Base-by-base conservation (phyloP, 2,329 filamentous ascomycete genomes). In the Cryphonectria parasitica region DNA sequence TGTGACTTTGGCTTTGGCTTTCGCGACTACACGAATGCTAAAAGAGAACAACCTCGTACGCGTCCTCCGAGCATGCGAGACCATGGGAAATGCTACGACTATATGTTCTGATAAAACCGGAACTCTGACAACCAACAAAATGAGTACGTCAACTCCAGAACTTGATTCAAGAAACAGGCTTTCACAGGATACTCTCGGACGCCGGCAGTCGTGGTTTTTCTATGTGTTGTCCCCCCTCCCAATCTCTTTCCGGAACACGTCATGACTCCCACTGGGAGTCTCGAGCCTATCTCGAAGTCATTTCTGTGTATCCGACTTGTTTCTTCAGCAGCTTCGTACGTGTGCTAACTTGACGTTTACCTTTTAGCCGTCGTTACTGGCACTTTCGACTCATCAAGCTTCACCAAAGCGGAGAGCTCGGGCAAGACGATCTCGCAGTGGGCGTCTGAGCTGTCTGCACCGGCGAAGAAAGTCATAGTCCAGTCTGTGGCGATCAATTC, bases 91-190 rank as follows among this genome's bases (percentile, higher is more conserved):
- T 75, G 89, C 88, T 2, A 79, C 77, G 0, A 76, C 76, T 11
- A 54, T 74, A 25, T 95, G 92, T 80, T 94, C 92, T 4, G 92
- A 93, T 79, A 93, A 93, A 80, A 93, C 91, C 1, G 91, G 91
- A 65, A 93, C 91, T 6, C 81, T 93, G 25, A 93, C 91, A 0
- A 90, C 92, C 71, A 92, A 92, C 77, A 89, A 90, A 78, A 92
- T 92, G 90, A 91, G 58, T 61, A 61, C 2, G 58, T 61, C 56
- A n/a, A 8, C 22, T 61, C 6, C 54, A 19, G 15, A 19, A 28
- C 28, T 56, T 28, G 1, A 34, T 11, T 34, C 19, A 2, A 54
- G n/a, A 25, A 25, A 52, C 8, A 52, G 10, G 25, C 7, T 7
- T 52, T 19, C 22, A 11, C 49, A 25, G n/a, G 45, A 5, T 0